These are phyloP conservation scores for Pistacia atlantica DNA, from an alignment of 345 rosid genomes.

Conservation along the genomic window DNA sequence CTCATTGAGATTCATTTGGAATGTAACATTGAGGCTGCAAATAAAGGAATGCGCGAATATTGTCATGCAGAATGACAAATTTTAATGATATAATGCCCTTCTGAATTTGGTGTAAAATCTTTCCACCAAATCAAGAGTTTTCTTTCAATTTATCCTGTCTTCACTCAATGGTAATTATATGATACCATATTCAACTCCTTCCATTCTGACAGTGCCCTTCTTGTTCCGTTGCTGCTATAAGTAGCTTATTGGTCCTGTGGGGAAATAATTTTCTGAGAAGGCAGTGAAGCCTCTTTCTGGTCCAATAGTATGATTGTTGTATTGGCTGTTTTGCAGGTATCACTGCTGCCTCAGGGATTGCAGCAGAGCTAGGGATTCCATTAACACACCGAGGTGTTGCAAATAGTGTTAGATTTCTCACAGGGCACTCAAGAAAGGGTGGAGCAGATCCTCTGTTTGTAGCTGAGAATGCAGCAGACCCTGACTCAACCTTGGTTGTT, in stretches of 20 bases:
- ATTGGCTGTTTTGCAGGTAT: constrained; percentile 58
- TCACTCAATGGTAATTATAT: not conserved
- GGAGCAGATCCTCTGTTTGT: constrained; percentile 80
- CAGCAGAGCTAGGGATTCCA: constrained; percentile 95
- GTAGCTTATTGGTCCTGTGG: not conserved
- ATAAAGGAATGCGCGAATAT: too few species aligned
- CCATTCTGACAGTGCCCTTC: not conserved
- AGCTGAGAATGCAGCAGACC: constrained; percentile 90
- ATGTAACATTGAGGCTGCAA: too few species aligned
- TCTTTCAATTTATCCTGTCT: not conserved
- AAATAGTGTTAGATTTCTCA: constrained; percentile 84
- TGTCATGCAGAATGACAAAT: too few species aligned
- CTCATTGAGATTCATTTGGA: too few species aligned
- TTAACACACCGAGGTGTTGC: constrained; percentile 93
- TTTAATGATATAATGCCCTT: too few species aligned
- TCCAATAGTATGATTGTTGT: constrained; percentile 4
- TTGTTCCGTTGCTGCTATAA: not conserved
- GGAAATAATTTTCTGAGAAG: not conserved
- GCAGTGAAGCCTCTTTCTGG: not conserved
- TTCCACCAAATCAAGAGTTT: too few species aligned
- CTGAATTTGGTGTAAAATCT: too few species aligned
- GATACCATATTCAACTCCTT: not conserved
- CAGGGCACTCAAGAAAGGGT: constrained; percentile 93
- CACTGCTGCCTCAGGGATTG: constrained; percentile 96
- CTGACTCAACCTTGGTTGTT: constrained; percentile 87